phyloP scores from a whole-genome alignment of 495 filamentous ascomycete species.

The Penicillium bialowiezense region DNA sequence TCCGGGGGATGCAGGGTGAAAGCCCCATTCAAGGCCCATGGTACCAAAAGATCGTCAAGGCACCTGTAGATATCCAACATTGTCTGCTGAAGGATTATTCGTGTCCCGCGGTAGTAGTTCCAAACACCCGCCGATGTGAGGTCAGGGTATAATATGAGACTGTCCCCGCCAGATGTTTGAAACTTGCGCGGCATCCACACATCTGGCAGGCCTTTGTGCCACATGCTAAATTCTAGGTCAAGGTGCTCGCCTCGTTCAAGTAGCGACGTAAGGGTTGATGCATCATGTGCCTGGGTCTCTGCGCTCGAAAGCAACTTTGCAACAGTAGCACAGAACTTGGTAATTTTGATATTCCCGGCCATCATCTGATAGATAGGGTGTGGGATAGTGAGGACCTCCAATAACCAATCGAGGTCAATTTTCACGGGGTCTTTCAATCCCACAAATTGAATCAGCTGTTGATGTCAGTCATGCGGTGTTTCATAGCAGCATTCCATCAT shows the following conservation, averaged over 20 bases:
- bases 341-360: constrained; percentile 4
- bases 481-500: not conserved
- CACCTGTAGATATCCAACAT: not conserved
- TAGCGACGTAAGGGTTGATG: not conserved
- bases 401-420: constrained; percentile 11
- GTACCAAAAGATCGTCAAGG: not conserved
- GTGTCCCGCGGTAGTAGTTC: constrained; percentile 13
- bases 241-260: constrained; percentile 4
- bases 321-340: too few species aligned
- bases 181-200: constrained; percentile 10
- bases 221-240: constrained; percentile 10
- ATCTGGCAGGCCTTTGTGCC: constrained; percentile 9
- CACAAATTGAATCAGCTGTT: constrained; percentile 15
- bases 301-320: too few species aligned
- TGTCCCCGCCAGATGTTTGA: constrained; percentile 6
- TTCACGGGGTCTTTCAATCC: constrained; percentile 8
- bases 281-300: not conserved
- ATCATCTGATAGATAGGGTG: constrained; percentile 15
- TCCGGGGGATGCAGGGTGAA: not conserved
- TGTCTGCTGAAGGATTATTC: constrained; percentile 9
- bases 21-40: too few species aligned
- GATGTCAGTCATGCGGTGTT: not conserved
- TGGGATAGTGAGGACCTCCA: constrained; percentile 9
- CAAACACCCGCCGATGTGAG: constrained; percentile 8
- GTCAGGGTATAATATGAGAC: not conserved